A percentile compares a stretch with the other conserved stretches of the same genome.
These are phyloP conservation scores for Heterobasidion parviporum DNA, from an alignment of 1,284 basidiomycete species.

Conservation along the genomic window DNA sequence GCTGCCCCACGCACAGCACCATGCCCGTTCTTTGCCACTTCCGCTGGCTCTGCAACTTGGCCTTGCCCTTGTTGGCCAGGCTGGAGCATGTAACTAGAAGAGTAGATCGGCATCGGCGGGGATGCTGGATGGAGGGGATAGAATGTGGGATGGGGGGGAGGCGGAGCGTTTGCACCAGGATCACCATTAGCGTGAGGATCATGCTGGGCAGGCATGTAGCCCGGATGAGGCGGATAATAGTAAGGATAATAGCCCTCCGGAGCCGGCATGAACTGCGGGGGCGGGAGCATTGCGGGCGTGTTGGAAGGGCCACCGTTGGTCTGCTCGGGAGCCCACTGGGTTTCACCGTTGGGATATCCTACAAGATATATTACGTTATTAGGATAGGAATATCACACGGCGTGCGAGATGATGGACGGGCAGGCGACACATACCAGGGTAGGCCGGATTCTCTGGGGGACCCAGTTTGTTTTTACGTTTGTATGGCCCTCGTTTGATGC, in stretches of 20 bases:
- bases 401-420: neutral
- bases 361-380: neutral
- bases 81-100: conserved; percentile 18
- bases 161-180: conserved; percentile 30
- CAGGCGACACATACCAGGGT: conserved; percentile 11
- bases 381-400: neutral
- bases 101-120: conserved; percentile 17
- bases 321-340: conserved; percentile 10
- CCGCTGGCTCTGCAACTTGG: neutral
- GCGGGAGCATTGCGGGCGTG: conserved; percentile 24
- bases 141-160: conserved; percentile 23
- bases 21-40: conserved; percentile 2
- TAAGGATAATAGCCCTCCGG: conserved; percentile 50
- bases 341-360: conserved; percentile 11
- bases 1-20: conserved; percentile 11
- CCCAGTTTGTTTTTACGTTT: conserved; percentile 59
- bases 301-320: conserved; percentile 13
- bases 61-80: conserved; percentile 15
- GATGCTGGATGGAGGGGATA: conserved; percentile 18
- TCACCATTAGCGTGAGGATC: conserved; percentile 34
- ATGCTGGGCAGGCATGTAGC: conserved; percentile 27
- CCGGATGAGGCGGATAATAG: conserved; percentile 22
- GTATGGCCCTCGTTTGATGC: conserved; percentile 82
- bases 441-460: conserved; percentile 12
- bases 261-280: conserved; percentile 27